Base-by-base conservation (phyloP, 73 alveolate genomes). In the Uronychia setigera region DNA sequence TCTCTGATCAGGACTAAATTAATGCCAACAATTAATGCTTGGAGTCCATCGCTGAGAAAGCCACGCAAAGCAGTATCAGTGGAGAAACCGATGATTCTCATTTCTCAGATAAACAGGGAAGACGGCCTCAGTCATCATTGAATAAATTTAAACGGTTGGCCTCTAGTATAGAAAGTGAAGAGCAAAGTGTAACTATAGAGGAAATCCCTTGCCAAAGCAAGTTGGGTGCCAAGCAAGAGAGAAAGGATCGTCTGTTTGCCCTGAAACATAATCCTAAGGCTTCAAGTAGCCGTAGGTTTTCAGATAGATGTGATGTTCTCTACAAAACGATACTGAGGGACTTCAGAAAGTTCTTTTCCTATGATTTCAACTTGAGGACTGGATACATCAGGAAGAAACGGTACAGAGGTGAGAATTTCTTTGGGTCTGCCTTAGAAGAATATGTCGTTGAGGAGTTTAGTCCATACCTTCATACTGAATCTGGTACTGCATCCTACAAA, bases 311-410 rank as follows among this genome's bases (percentile, higher is more conserved):
- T 29, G 87, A 80, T 57, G 87, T 80, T 1, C 58, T 80, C 1
- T 80, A 80, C 31, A 80, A 80, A 29, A 80, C 87, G 9, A 80
- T 80, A 28, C 59, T 80, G 33, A 32, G 87, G 1, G 87, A 80
- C 57, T 46, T 80, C 80, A 80, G 87, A 57, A 80, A 80, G 33
- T 80, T 80, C 58, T 80, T 27, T 29, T 46, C 67, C 28, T 26
- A 0, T 60, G 87, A 46, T 29, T 80, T 80, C 87, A 80, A 80
- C 59, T 46, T 35, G 25, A 35, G 14, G 28, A 80, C 87, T 30
- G n/a, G 58, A 11, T 80, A 80, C 76, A 80, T 80, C 13, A 80
- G 57, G 67, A 33, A 77, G 29, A 80, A 80, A 58, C 33, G 87
- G 33, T 80, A 57, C 87, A 80, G 87, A 57, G 79, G 80, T 1